Conservation (phyloP, 352 stramenopile species). For the Phytophthora pisi region DNA sequence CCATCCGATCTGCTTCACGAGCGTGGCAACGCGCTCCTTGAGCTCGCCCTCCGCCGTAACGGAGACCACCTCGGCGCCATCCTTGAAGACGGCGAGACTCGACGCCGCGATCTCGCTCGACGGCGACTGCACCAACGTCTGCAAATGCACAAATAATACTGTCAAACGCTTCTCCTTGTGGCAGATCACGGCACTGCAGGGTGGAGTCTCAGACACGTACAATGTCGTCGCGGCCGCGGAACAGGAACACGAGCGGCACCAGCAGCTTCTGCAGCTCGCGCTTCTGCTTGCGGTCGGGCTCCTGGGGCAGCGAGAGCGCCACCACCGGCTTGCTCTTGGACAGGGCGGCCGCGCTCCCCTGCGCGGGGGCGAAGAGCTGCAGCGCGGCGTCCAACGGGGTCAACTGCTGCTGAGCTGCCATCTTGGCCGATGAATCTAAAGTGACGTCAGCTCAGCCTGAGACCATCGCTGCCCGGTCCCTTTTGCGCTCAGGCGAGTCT, state of each 20-base stretch:
- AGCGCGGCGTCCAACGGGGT: slow-evolving; percentile 27
- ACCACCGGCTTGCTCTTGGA: slow-evolving; percentile 30
- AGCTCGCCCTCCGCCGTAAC: slow-evolving; percentile 51
- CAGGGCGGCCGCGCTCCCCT: slow-evolving; percentile 7
- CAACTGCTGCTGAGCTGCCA: slow-evolving; percentile 14
- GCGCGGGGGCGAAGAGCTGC: slow-evolving; percentile 19
- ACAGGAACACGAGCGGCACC: slow-evolving; percentile 59
- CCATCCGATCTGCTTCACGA: slow-evolving; percentile 64
- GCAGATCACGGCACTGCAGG: too few species aligned
- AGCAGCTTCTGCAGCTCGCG: slow-evolving; percentile 50
- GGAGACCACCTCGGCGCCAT: slow-evolving; percentile 36
- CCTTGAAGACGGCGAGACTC: slow-evolving; percentile 63
- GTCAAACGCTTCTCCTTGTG: neutral
- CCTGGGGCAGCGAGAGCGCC: slow-evolving; percentile 26
- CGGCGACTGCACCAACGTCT: slow-evolving; percentile 50
- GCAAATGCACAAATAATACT: slow-evolving; percentile 2
- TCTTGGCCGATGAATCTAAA: slow-evolving; percentile 15
- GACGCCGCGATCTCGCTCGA: slow-evolving; percentile 38
- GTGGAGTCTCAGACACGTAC: slow-evolving; percentile 31
- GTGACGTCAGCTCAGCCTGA: slow-evolving; percentile 12
- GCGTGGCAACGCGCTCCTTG: slow-evolving; percentile 51
- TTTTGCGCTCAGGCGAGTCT: slow-evolving; percentile 13
- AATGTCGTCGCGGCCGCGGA: slow-evolving; percentile 66
- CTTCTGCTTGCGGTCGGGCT: slow-evolving; percentile 35
- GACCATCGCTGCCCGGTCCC: neutral